Percentiles rank a stretch among this genome's conserved stretches.
phyloP scores from a whole-genome alignment of 352 stramenopile genomes.

The Phytophthora capsici region DNA sequence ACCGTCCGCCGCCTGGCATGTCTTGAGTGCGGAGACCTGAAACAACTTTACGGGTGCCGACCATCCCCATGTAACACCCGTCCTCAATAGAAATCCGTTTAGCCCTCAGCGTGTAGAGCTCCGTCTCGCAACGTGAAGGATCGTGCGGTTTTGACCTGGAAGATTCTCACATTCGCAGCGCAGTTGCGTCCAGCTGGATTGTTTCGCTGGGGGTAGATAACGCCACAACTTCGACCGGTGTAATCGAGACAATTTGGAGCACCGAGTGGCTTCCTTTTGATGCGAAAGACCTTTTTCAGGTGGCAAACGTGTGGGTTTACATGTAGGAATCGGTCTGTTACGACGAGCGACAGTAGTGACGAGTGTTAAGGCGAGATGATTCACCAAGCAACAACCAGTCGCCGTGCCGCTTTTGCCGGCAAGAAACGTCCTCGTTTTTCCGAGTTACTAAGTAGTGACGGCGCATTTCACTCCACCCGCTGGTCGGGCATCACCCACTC shows the following conservation, averaged over 20 bases:
- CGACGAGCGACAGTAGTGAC: too few species aligned
- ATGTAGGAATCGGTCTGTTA: too few species aligned
- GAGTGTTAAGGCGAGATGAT: too few species aligned
- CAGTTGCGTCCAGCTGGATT: conserved; percentile 9
- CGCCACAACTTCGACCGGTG: not conserved
- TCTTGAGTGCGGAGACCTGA: conserved; percentile 37
- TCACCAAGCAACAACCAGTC: not conserved
- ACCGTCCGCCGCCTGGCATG: conserved; percentile 63
- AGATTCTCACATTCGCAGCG: not conserved
- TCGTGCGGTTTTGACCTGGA: too few species aligned
- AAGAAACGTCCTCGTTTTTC: conserved; percentile 1
- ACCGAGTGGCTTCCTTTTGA: not conserved
- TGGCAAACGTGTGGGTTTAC: too few species aligned
- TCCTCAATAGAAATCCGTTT: conserved; percentile 44
- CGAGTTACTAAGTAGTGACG: not conserved
- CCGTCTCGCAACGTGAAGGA: not conserved
- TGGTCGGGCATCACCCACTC: not conserved
- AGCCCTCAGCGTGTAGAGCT: not conserved
- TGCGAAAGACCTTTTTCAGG: too few species aligned
- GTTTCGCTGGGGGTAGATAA: not conserved
- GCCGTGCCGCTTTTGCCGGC: not conserved
- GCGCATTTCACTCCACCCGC: conserved; percentile 3
- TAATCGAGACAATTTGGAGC: conserved; percentile 3
- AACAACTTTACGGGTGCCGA: conserved; percentile 22
- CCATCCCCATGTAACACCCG: conserved; percentile 25